Base-by-base conservation (phyloP, 108 stramenopile species). In the Phaeodactylum tricornutum region DNA sequence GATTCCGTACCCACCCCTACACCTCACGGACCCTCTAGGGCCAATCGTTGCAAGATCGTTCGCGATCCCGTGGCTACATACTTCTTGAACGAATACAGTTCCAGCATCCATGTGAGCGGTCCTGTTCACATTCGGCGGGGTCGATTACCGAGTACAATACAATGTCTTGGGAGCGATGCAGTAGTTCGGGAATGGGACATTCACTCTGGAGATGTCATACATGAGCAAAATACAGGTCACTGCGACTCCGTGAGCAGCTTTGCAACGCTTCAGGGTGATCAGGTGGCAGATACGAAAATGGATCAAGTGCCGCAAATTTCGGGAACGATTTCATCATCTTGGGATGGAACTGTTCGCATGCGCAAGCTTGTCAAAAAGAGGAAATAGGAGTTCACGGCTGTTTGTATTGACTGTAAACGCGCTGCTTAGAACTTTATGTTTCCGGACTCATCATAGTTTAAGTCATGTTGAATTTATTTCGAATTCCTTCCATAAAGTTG, bases 281-380 rank as follows among this genome's bases (percentile, higher is more conserved):
- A 34, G 43, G 15, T 41, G 62, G 33, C 64, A 15, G 15, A 43
- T 31, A 39, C 57, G 17, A n/a, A 36, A 47, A 8, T 30, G 52
- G 54, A 7, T 44, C 45, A 35, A 8, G 14, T 9, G 9, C 33
- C 19, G 11, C 33, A 26, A 17, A 45, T 80, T 25, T 60, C 70
- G 26, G 82, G 82, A 25, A 71, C 55, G 20, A 62, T 88, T 24
- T 74, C 72, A n/a, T 64, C 67, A 29, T 84, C 84, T 3, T 84
- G 81, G 81, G 84, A 91, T 69, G 88, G 88, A n/a, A 86, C 84
- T 2, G 64, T 91, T 44, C 53, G 77, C 7, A 35, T 91, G 38
- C 70, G 82, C 15, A 57, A 64, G 30, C 47, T 79, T 24, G 54
- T 66, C n/a, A n/a, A n/a, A n/a, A n/a, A n/a, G n/a, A n/a, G n/a